Percentiles rank a stretch among this genome's conserved stretches.
Evolutionary conservation across 306 rosid genomes (phyloP).

Genomic region (Luffa aegyptiaca): DNA sequence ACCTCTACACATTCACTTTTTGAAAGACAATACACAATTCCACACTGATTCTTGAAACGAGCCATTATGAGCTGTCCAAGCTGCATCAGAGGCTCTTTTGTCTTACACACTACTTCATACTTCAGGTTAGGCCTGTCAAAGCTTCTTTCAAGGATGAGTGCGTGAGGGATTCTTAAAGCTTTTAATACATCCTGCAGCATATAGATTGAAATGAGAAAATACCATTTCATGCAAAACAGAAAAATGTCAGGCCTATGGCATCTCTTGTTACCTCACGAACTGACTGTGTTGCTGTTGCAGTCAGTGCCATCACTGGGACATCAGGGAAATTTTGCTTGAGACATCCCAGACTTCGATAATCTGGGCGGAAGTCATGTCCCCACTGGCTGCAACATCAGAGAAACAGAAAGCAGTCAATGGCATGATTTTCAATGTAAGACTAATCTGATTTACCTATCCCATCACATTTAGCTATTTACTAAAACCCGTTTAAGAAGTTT

Average conservation of each 20-base stretch:
- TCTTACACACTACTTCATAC: constrained; percentile 74
- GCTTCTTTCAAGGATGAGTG: constrained; percentile 87
- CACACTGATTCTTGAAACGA: constrained; percentile 63
- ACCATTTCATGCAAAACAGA: background rate
- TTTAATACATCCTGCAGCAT: constrained; percentile 68
- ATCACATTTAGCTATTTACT: background rate
- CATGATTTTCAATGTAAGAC: background rate
- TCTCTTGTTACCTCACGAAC: constrained; percentile 56
- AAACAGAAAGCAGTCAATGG: constrained; percentile 8
- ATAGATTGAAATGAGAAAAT: constrained; percentile 1
- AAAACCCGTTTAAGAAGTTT: background rate
- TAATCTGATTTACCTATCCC: background rate
- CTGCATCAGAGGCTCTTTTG: constrained; percentile 70
- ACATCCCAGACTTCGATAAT: constrained; percentile 77
- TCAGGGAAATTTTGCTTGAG: constrained; percentile 69
- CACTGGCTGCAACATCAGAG: constrained; percentile 56
- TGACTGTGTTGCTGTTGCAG: constrained; percentile 89
- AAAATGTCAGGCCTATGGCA: background rate
- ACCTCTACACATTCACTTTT: constrained; percentile 88
- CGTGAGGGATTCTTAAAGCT: constrained; percentile 71
- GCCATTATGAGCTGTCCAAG: constrained; percentile 53
- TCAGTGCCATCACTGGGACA: constrained; percentile 93
- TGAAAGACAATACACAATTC: constrained; percentile 92
- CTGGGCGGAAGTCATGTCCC: constrained; percentile 99
- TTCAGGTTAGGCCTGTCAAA: constrained; percentile 94